Percentiles rank a stretch among this genome's conserved stretches.
These are phyloP conservation scores for Stylonectria norvegica DNA, from an alignment of 2,329 filamentous ascomycete genomes.

Conservation along the genomic window DNA sequence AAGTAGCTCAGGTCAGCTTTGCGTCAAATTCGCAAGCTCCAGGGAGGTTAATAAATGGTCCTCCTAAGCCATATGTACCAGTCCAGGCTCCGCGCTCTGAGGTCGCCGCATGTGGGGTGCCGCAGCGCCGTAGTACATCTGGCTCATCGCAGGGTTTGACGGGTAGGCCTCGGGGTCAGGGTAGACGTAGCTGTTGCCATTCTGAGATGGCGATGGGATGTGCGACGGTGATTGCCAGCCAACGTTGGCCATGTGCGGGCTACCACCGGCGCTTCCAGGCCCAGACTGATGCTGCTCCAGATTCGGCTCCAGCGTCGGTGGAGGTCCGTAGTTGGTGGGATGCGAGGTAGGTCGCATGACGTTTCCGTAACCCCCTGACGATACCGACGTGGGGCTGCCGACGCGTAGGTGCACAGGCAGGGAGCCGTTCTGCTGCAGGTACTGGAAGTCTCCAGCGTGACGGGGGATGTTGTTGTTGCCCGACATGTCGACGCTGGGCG, in stretches of 20 bases:
- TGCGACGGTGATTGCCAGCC: conserved; percentile 87
- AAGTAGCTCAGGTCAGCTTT: conserved; percentile 4
- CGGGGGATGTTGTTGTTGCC: conserved; percentile 66
- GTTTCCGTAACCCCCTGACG: conserved; percentile 52
- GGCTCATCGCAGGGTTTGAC: conserved; percentile 55
- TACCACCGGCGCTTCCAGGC: conserved; percentile 68
- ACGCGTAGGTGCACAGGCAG: conserved; percentile 81
- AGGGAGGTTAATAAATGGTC: conserved; percentile 13
- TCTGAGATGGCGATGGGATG: conserved; percentile 66
- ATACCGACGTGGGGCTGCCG: conserved; percentile 66
- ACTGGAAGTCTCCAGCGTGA: conserved; percentile 62
- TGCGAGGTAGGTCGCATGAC: conserved; percentile 76
- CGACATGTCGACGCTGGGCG: conserved; percentile 72
- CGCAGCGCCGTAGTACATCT: conserved; percentile 72
- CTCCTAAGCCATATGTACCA: conserved; percentile 41
- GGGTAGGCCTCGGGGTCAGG: conserved; percentile 75
- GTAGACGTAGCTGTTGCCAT: conserved; percentile 68
- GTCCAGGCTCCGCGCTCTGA: conserved; percentile 67
- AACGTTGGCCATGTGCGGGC: conserved; percentile 77
- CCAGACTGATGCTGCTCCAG: conserved; percentile 71
- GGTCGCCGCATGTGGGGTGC: conserved; percentile 64
- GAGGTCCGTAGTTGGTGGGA: conserved; percentile 76
- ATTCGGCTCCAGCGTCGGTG: conserved; percentile 80
- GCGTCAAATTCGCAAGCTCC: conserved; percentile 9
- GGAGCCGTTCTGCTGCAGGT: conserved; percentile 69